Evolutionary conservation across 1,284 basidiomycete genomes (phyloP).

Genomic region (Papiliotrema laurentii): DNA sequence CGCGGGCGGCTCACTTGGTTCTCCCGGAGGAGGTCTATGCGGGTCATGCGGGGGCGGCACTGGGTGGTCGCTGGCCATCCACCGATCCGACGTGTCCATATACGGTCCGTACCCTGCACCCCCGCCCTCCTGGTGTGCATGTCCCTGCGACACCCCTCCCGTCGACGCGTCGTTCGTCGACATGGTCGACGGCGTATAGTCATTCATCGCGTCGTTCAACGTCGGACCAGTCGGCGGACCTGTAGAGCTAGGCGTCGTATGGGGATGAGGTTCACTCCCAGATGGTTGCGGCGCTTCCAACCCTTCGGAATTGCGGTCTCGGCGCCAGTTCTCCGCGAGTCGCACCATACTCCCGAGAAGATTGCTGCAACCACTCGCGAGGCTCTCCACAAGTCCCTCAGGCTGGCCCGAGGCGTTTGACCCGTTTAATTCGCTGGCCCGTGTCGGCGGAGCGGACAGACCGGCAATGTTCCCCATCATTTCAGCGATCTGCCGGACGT

Average conservation of each 20-base stretch:
- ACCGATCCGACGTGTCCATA: slow-evolving; percentile 35
- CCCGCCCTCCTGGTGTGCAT: neutral
- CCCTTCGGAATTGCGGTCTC: slow-evolving; percentile 3
- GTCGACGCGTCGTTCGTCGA: neutral
- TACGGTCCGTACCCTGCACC: slow-evolving; percentile 17
- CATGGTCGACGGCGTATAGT: too few species aligned
- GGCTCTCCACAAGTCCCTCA: slow-evolving; percentile 11
- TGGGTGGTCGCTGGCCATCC: slow-evolving; percentile 28
- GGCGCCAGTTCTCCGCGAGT: slow-evolving; percentile 27
- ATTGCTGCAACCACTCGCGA: slow-evolving; percentile 32
- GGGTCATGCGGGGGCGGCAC: too few species aligned
- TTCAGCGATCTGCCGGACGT: slow-evolving; percentile 21
- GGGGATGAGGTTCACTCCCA: neutral
- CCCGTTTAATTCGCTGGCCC: neutral
- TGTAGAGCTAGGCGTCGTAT: neutral
- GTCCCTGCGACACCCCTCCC: neutral
- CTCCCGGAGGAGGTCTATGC: too few species aligned
- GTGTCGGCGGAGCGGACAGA: slow-evolving; percentile 8
- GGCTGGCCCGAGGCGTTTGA: neutral
- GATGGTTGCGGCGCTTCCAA: neutral
- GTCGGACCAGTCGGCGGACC: too few species aligned
- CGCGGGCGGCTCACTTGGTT: too few species aligned
- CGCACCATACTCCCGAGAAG: slow-evolving; percentile 37
- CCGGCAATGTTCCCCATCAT: slow-evolving; percentile 15
- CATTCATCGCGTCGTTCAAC: too few species aligned